These are phyloP conservation scores for Spathaspora sp. DNA, from an alignment of 805 yeast species.

Conservation along the genomic window DNA sequence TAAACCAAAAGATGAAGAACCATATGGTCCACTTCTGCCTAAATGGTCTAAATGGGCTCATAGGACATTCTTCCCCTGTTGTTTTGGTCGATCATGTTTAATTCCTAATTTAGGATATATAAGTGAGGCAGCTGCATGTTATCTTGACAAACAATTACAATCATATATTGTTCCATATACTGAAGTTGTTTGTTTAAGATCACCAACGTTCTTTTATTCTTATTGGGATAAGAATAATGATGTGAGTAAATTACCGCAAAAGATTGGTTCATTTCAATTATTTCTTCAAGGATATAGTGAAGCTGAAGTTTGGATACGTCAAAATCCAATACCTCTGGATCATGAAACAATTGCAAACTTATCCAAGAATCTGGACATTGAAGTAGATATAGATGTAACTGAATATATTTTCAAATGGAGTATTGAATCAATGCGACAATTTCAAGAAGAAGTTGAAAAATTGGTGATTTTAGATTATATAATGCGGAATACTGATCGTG, in stretches of 20 bases:
- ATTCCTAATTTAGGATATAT: constrained; percentile 72
- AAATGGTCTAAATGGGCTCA: constrained; percentile 81
- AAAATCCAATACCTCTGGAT: constrained; percentile 51
- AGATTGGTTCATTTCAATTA: constrained; percentile 66
- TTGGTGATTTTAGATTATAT: constrained; percentile 68
- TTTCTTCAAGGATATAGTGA: constrained; percentile 56
- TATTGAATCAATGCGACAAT: constrained; percentile 41
- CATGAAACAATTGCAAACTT: constrained; percentile 7
- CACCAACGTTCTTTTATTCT: constrained; percentile 50
- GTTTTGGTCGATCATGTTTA: constrained; percentile 69
- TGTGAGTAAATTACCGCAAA: constrained; percentile 32
- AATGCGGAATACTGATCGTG: constrained; percentile 73
- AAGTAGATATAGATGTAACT: constrained; percentile 4
- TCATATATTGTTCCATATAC: constrained; percentile 65
- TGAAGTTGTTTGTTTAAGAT: constrained; percentile 48
- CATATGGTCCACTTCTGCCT: constrained; percentile 74
- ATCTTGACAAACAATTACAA: constrained; percentile 58
- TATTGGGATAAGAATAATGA: constrained; percentile 36
- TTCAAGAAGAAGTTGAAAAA: constrained; percentile 62
- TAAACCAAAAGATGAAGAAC: constrained; percentile 79
- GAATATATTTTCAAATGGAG: constrained; percentile 50
- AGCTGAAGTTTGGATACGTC: constrained; percentile 56
- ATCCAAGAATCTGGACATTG: constrained; percentile 18
- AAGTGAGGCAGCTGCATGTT: constrained; percentile 68
- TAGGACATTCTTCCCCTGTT: constrained; percentile 71